Conservation (phyloP, 331 rosid species). For the Rosa hybrid region DNA sequence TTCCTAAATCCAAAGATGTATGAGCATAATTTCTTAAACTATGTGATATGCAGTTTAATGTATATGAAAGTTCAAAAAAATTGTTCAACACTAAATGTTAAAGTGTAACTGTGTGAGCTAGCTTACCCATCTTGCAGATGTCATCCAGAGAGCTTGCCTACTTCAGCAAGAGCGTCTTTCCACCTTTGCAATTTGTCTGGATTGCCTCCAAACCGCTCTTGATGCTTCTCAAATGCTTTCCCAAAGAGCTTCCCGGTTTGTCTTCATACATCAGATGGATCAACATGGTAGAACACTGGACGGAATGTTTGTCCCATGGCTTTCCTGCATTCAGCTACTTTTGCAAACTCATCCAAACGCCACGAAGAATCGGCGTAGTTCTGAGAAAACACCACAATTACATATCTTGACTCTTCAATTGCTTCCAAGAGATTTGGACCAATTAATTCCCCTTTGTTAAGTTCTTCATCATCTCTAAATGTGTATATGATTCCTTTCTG, state of each 20-base stretch:
- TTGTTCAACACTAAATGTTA: too few relatives aligned
- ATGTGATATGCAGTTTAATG: too few relatives aligned
- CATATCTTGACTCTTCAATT: slow-evolving; percentile 17
- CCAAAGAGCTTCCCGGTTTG: neutral
- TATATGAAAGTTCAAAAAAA: too few relatives aligned
- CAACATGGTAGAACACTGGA: slow-evolving; percentile 21
- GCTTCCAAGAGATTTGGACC: neutral
- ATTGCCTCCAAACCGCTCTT: neutral
- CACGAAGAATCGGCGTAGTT: neutral
- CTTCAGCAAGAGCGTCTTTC: neutral
- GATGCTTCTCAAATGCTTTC: slow-evolving; percentile 9
- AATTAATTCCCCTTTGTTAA: neutral
- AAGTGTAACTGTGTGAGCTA: too few relatives aligned
- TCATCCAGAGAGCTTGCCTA: slow-evolving; percentile 10
- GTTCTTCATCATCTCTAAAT: too few relatives aligned
- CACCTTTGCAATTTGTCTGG: neutral
- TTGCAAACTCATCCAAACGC: slow-evolving; percentile 17
- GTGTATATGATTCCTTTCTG: neutral
- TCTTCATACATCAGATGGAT: slow-evolving; percentile 17
- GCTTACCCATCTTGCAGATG: neutral
- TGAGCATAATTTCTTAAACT: too few relatives aligned
- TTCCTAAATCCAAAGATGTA: too few relatives aligned
- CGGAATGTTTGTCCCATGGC: neutral
- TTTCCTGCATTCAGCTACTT: neutral
- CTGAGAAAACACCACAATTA: slow-evolving; percentile 12